Conservation (phyloP, 768 basidiomycete species). For the Mycena sanguinolenta region DNA sequence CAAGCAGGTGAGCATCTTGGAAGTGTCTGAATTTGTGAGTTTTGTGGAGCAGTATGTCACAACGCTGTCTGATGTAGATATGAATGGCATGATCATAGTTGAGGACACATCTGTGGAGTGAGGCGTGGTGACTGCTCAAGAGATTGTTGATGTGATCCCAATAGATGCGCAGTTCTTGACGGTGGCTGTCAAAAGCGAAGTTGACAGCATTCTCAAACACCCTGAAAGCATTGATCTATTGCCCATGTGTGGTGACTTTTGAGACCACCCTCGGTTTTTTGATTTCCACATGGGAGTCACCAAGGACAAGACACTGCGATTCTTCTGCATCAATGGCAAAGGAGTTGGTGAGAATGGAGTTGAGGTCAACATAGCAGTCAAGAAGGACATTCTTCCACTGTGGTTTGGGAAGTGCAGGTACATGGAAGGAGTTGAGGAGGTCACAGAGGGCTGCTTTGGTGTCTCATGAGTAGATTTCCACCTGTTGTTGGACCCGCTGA, state of each 20-base stretch:
- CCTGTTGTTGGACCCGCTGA: not conserved
- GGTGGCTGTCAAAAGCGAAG: not conserved
- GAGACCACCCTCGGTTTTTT: slow-evolving; percentile 29
- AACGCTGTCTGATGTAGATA: not conserved
- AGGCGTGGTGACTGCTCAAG: not conserved
- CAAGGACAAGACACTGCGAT: slow-evolving; percentile 1
- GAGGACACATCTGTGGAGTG: slow-evolving; percentile 13
- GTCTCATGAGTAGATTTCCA: slow-evolving; percentile 12
- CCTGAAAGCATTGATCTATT: slow-evolving; percentile 22
- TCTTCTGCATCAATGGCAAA: slow-evolving; percentile 19
- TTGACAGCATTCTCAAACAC: not conserved
- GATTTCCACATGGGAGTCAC: slow-evolving; percentile 21
- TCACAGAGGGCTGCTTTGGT: not conserved
- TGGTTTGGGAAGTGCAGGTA: slow-evolving; percentile 14
- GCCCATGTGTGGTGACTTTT: slow-evolving; percentile 11
- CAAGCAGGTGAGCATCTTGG: not conserved
- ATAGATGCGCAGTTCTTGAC: not conserved
- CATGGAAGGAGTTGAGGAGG: slow-evolving; percentile 13
- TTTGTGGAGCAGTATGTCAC: not conserved
- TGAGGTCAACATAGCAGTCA: slow-evolving; percentile 24
- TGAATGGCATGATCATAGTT: slow-evolving; percentile 7
- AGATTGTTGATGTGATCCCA: slow-evolving; percentile 14
- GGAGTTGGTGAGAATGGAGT: slow-evolving; percentile 12
- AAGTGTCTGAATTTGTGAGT: not conserved
- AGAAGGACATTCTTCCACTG: slow-evolving; percentile 17